Evolutionary conservation across 2,329 filamentous ascomycete species (phyloP).

Genomic region (Hypoxylon sp.): DNA sequence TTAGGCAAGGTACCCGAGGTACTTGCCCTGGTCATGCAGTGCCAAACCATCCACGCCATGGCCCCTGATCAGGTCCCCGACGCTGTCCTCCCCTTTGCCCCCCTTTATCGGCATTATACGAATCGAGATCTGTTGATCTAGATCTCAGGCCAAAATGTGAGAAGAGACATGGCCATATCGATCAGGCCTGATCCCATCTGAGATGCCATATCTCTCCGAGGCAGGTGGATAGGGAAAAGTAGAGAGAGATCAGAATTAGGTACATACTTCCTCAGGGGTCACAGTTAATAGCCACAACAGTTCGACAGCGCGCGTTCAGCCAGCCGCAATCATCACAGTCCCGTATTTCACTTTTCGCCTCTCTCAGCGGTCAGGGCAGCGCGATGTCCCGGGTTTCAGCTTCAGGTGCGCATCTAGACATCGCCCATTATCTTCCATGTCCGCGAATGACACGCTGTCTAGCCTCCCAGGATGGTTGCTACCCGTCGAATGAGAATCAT

Average conservation of each 20-base stretch:
- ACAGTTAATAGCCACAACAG: not conserved
- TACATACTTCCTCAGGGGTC: too few species aligned
- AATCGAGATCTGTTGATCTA: constrained; percentile 1
- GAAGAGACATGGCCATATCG: not conserved
- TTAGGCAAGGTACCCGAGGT: constrained; percentile 2
- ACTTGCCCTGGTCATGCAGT: not conserved
- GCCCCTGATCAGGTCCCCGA: constrained; percentile 7
- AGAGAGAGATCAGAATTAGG: not conserved
- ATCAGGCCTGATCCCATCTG: constrained; percentile 15
- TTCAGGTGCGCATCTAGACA: constrained; percentile 10
- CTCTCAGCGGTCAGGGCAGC: constrained; percentile 9
- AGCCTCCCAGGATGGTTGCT: not conserved
- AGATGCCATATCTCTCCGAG: not conserved
- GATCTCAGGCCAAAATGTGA: constrained; percentile 7
- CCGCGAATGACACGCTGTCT: not conserved
- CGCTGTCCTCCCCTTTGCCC: not conserved
- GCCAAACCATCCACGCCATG: constrained; percentile 7
- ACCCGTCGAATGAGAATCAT: constrained; percentile 6
- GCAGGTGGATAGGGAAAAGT: not conserved
- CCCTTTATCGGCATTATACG: constrained; percentile 1
- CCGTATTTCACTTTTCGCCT: not conserved
- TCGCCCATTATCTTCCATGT: too few species aligned
- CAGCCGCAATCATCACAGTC: not conserved
- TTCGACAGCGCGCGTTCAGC: constrained; percentile 18
- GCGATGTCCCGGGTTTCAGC: constrained; percentile 21